Base-by-base conservation (phyloP, 78 protist species). In the Tieghemostelium lacteum region DNA sequence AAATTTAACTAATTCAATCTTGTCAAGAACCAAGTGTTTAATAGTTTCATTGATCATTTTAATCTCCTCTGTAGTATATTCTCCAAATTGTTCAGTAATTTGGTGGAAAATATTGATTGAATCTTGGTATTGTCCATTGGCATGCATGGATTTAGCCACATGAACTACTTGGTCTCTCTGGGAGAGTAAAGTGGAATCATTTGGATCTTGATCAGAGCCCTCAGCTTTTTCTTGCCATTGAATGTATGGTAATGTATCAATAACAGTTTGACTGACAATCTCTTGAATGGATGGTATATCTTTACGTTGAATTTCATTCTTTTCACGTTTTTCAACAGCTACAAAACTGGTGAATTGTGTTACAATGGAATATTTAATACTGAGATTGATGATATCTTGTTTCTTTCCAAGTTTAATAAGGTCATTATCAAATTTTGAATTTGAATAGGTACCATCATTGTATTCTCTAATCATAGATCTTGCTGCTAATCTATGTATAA, bases 401-500 rank as follows among this genome's bases (percentile, higher is more conserved):
- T 86, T 86, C 63, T 86, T 86, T 12, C 60, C 45, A 7, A 66
- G 2, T 55, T 86, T 86, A n/a, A 86, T 86, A 17, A 66, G 1
- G 55, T 86, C 93, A 7, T 75, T 83, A 10, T 86, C 85, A 20
- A 67, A 24, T 42, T 83, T 83, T 6, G 40, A 39, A 7, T 36
- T n/a, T 3, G 54, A 22, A 24, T 86, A 86, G 24, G 61, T 66
- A n/a, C 93, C 93, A 42, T 86, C 93, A 37, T 86, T 69, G 49
- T 75, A 86, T 60, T 86, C 93, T 45, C 93, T 64, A 34, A 86
- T 86, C 93, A 86, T 86, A 16, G 93, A 73, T 20, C 93, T 71
- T 3, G 93, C 93, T 3, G 93, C 93, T 22, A 86, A 42, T 17
- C 74, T 22, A 31, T 86, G 93, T 33, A 86, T 86, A 24, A 75